phyloP scores from a whole-genome alignment of 2,329 filamentous ascomycete genomes.

The Scedosporium minutisporum region DNA sequence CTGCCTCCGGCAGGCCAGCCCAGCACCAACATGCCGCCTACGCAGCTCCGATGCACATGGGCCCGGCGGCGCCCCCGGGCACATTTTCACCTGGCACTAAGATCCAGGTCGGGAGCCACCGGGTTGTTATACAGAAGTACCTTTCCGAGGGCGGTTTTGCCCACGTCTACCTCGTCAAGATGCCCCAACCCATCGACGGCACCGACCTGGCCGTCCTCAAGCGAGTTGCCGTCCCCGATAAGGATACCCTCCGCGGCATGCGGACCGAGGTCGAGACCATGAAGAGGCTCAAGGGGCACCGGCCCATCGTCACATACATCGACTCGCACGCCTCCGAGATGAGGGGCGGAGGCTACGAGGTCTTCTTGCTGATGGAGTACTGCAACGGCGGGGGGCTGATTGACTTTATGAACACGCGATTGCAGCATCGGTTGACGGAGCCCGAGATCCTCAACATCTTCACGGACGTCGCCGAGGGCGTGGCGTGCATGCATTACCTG shows the following conservation, averaged over 20 bases:
- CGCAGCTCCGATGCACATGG: conserved; percentile 29
- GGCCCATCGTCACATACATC: conserved; percentile 93
- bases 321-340: conserved; percentile 96
- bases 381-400: conserved; percentile 92
- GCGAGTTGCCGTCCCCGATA: conserved; percentile 92
- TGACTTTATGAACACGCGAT: conserved; percentile 97
- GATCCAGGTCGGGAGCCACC: conserved; percentile 88
- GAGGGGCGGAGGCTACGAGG: conserved; percentile 88
- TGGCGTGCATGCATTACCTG: conserved; percentile 98
- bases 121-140: conserved; percentile 92
- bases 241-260: conserved; percentile 90
- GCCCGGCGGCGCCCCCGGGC: conserved; percentile 53
- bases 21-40: conserved; percentile 33
- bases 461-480: conserved; percentile 87
- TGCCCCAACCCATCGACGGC: conserved; percentile 67
- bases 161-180: conserved; percentile 91
- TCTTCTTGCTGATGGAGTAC: conserved; percentile 97
- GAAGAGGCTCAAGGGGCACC: conserved; percentile 97
- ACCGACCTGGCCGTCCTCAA: conserved; percentile 81
- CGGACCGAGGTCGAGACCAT: conserved; percentile 98
- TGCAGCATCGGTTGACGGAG: conserved; percentile 94
- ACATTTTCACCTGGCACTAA: conserved; percentile 92
- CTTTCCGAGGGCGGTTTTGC: conserved; percentile 97
- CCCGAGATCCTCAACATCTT: conserved; percentile 97
- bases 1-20: conserved; percentile 17